These are phyloP conservation scores for Dipteronia sinensis DNA, from an alignment of 345 rosid genomes.

Conservation along the genomic window DNA sequence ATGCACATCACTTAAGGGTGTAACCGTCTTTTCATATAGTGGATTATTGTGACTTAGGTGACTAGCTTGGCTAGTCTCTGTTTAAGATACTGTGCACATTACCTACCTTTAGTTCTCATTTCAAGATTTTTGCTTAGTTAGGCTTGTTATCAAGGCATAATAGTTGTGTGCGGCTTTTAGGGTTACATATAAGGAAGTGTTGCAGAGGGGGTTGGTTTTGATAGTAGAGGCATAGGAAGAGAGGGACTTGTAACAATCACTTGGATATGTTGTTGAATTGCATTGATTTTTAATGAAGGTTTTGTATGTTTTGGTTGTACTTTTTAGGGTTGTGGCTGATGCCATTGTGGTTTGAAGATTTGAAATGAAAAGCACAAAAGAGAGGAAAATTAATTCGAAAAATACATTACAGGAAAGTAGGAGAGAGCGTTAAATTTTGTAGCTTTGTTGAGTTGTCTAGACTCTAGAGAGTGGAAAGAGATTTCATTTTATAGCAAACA, in stretches of 20 bases:
- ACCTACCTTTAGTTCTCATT: too few relatives aligned
- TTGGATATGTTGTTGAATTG: conserved; percentile 53
- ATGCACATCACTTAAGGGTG: too few relatives aligned
- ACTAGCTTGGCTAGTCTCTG: too few relatives aligned
- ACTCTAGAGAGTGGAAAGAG: background rate
- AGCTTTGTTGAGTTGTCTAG: background rate
- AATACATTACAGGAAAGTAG: background rate
- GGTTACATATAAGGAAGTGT: conserved; percentile 47
- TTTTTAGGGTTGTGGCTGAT: conserved; percentile 24
- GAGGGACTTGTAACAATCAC: conserved; percentile 56
- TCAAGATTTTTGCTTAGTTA: conserved; percentile 33
- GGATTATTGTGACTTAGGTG: too few relatives aligned
- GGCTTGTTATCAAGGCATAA: conserved; percentile 25
- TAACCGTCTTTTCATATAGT: too few relatives aligned
- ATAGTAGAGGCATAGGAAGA: conserved; percentile 49
- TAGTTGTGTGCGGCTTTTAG: conserved; percentile 39
- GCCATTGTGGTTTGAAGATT: conserved; percentile 20
- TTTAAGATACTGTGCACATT: too few relatives aligned
- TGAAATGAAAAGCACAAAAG: conserved; percentile 25
- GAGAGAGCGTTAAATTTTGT: background rate
- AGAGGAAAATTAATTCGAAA: conserved; percentile 7
- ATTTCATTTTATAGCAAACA: conserved; percentile 12
- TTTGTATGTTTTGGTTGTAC: conserved; percentile 32
- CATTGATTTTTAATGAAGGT: conserved; percentile 55
- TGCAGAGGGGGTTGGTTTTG: conserved; percentile 59